A percentile compares a stretch with the other conserved stretches of the same genome.
phyloP scores from a whole-genome alignment of 2,329 filamentous ascomycete species.

The Trichoderma citrinoviride region DNA sequence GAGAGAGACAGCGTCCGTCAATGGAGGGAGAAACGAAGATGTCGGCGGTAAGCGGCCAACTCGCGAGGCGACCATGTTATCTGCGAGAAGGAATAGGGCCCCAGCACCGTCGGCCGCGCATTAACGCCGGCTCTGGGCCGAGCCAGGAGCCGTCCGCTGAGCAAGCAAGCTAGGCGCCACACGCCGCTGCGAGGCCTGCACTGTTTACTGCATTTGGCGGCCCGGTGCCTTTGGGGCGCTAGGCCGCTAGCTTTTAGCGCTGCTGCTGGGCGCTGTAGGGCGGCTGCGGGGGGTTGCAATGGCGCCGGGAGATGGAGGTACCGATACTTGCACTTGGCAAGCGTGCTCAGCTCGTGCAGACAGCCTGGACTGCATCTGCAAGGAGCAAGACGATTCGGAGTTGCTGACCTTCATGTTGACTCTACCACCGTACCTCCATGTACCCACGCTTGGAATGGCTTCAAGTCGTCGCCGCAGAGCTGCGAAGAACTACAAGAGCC shows the following conservation, averaged over 20 bases:
- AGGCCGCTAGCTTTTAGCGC: constrained; percentile 19
- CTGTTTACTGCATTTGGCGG: constrained; percentile 20
- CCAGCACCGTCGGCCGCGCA: constrained; percentile 18
- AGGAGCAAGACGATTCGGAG: no score
- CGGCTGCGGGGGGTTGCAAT: constrained; percentile 2
- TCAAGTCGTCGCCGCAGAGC: no score
- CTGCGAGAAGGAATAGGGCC: constrained; percentile 15
- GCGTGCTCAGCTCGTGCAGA: no score
- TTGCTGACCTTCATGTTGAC: no score
- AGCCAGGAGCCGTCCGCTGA: constrained; percentile 13
- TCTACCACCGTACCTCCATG: background rate
- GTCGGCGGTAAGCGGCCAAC: constrained; percentile 24
- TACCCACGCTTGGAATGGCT: background rate
- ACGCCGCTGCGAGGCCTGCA: background rate
- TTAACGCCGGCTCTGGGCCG: constrained; percentile 19
- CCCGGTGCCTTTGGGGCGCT: constrained; percentile 17
- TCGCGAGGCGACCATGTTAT: constrained; percentile 19
- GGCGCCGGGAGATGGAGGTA: background rate
- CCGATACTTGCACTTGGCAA: background rate
- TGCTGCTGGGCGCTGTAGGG: constrained; percentile 8
- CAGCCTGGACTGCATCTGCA: background rate
- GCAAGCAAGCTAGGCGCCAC: constrained; percentile 17
- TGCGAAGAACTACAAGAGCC: no score
- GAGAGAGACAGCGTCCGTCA: background rate
- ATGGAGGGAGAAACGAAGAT: constrained; percentile 3